Percentiles rank a stretch among this genome's conserved stretches.
Evolutionary conservation across 768 basidiomycete genomes (phyloP).

Genomic region (Panaeolus cyanescens): DNA sequence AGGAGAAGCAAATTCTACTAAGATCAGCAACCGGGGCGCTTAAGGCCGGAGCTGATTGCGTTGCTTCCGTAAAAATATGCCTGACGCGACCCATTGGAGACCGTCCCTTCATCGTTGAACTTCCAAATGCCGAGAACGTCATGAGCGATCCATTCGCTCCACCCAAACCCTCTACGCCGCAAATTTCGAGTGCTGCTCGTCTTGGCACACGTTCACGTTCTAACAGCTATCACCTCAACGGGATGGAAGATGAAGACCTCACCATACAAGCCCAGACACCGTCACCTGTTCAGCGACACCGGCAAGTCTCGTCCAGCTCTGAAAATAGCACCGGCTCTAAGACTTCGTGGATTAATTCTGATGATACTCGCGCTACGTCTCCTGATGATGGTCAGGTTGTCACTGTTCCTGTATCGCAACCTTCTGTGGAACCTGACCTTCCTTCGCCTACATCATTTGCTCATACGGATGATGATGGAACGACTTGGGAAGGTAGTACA

Average conservation of each 20-base stretch:
- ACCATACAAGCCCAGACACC: conserved; percentile 54
- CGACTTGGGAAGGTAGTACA: conserved; percentile 59
- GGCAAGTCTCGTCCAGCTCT: conserved; percentile 49
- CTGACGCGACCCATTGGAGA: conserved; percentile 64
- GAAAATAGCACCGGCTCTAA: conserved; percentile 54
- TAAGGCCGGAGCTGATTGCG: conserved; percentile 87
- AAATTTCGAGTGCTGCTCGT: conserved; percentile 28
- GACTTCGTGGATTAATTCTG: conserved; percentile 44
- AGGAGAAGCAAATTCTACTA: conserved; percentile 76
- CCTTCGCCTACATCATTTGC: conserved; percentile 54
- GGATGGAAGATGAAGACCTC: conserved; percentile 57
- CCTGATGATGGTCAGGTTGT: conserved; percentile 44
- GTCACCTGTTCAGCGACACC: conserved; percentile 29
- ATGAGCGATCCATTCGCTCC: conserved; percentile 46
- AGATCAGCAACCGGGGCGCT: conserved; percentile 87
- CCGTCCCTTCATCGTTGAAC: conserved; percentile 63
- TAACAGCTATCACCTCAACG: conserved; percentile 36
- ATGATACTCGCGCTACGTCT: conserved; percentile 51
- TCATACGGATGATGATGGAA: conserved; percentile 56
- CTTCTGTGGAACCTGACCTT: conserved; percentile 41
- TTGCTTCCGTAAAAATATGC: conserved; percentile 82
- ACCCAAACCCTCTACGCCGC: conserved; percentile 46
- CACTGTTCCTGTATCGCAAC: conserved; percentile 29
- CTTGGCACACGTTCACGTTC: conserved; percentile 23
- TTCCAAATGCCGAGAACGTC: conserved; percentile 53